Conservation (phyloP, 768 basidiomycete species). For the Cyclocybe aegerita region DNA sequence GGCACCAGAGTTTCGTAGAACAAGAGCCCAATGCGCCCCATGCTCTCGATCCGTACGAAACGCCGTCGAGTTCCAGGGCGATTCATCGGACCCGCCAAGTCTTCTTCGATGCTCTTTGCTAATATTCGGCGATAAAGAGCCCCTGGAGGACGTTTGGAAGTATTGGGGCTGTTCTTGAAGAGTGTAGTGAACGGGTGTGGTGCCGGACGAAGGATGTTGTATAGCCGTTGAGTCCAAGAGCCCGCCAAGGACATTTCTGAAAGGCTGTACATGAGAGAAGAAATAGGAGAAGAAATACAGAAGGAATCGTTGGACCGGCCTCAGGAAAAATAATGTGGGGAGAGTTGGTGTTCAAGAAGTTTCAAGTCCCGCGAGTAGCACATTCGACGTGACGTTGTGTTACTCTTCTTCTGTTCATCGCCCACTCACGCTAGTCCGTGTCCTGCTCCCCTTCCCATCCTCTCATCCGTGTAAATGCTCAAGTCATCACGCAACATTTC, state of each 20-base stretch:
- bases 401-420: no score
- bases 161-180: slow-evolving; percentile 10
- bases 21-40: slow-evolving; percentile 28
- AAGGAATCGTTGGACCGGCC: no score
- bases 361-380: no score
- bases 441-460: no score
- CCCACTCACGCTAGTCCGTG: no score
- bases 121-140: slow-evolving; percentile 23
- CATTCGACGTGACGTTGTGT: no score
- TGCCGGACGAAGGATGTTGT: slow-evolving; percentile 15
- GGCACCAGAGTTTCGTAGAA: slow-evolving; percentile 22
- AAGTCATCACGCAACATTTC: no score
- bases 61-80: slow-evolving; percentile 14
- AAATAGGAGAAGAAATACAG: not conserved
- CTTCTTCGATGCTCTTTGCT: slow-evolving; percentile 19
- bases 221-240: slow-evolving; percentile 17
- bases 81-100: slow-evolving; percentile 13
- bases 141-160: slow-evolving; percentile 15
- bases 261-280: no score
- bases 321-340: no score
- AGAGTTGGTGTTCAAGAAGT: no score
- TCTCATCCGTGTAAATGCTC: no score
- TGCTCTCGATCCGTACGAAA: slow-evolving; percentile 24
- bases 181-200: slow-evolving; percentile 3
- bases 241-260: not conserved